These are phyloP conservation scores for Cronartium quercuum DNA, from an alignment of 1,284 basidiomycete species.

Conservation along the genomic window DNA sequence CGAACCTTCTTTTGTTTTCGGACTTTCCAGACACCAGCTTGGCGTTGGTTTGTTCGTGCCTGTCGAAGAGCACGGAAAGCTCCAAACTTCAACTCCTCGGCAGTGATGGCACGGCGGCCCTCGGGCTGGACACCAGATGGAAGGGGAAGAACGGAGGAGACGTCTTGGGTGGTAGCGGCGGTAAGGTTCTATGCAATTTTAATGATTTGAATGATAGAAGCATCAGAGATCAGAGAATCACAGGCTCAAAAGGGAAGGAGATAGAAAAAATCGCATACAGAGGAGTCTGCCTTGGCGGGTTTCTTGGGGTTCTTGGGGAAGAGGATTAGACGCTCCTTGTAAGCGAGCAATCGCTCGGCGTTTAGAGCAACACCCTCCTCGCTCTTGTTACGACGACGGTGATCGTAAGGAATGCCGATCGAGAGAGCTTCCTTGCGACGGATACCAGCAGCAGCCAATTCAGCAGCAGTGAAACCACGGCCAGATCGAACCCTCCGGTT, in stretches of 20 bases:
- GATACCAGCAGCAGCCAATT: slow-evolving; percentile 95
- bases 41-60: slow-evolving; percentile 73
- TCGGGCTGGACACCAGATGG: slow-evolving; percentile 62
- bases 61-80: slow-evolving; percentile 77
- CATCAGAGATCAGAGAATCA: background rate
- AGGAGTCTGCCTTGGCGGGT: slow-evolving; percentile 88
- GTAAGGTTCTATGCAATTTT: slow-evolving; percentile 60
- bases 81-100: slow-evolving; percentile 80
- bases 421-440: slow-evolving; percentile 87
- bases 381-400: slow-evolving; percentile 91
- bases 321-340: slow-evolving; percentile 71
- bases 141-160: slow-evolving; percentile 52
- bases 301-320: slow-evolving; percentile 95
- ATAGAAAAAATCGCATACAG: slow-evolving; percentile 56
- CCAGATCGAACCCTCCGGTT: slow-evolving; percentile 97
- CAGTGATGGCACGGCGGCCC: slow-evolving; percentile 85
- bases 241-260: background rate
- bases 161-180: slow-evolving; percentile 66
- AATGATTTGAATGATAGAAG: slow-evolving; percentile 47
- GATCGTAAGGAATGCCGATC: slow-evolving; percentile 92
- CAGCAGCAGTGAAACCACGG: slow-evolving; percentile 88
- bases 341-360: slow-evolving; percentile 87
- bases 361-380: slow-evolving; percentile 97
- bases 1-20: slow-evolving; percentile 62
- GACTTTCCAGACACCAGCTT: slow-evolving; percentile 79